A percentile compares a stretch with the other conserved stretches of the same genome.
Conservation (phyloP, 2,329 filamentous ascomycete species). For the Colletotrichum agaves region DNA sequence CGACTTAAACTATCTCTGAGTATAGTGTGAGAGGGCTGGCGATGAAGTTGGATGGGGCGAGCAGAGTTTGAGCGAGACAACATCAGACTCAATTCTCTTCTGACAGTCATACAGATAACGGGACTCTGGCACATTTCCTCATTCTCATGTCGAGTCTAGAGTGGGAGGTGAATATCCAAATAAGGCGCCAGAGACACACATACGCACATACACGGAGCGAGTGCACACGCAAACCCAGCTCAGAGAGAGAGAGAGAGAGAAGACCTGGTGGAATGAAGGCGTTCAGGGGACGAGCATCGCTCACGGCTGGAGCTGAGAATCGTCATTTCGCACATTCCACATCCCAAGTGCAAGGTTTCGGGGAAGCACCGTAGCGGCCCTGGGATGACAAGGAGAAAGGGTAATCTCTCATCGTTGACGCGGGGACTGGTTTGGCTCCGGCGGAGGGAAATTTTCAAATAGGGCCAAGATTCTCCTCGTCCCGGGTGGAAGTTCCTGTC, state of each 20-base stretch:
- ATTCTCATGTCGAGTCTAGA: background rate
- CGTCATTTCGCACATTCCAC: conserved; percentile 30
- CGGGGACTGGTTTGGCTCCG: conserved; percentile 4
- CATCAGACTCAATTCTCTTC: background rate
- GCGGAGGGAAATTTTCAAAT: conserved; percentile 28
- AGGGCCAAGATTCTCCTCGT: conserved; percentile 24
- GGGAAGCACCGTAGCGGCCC: background rate
- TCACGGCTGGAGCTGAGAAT: conserved; percentile 21
- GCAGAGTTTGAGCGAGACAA: background rate
- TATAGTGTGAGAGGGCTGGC: background rate
- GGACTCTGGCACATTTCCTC: background rate
- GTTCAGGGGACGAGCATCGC: conserved; percentile 19
- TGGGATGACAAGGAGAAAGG: conserved; percentile 13
- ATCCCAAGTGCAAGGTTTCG: background rate
- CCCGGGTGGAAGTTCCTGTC: background rate
- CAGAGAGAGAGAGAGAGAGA: background rate
- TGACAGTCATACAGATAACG: background rate
- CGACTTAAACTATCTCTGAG: too few relatives aligned
- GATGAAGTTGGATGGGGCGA: background rate
- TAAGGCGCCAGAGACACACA: conserved; percentile 1
- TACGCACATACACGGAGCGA: background rate
- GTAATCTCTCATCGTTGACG: conserved; percentile 5
- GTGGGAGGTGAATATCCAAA: background rate
- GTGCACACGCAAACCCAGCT: background rate
- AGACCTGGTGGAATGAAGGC: conserved; percentile 18